Conservation (phyloP, 192 early-diverging fungal genomes). For the Piromyces sp. region DNA sequence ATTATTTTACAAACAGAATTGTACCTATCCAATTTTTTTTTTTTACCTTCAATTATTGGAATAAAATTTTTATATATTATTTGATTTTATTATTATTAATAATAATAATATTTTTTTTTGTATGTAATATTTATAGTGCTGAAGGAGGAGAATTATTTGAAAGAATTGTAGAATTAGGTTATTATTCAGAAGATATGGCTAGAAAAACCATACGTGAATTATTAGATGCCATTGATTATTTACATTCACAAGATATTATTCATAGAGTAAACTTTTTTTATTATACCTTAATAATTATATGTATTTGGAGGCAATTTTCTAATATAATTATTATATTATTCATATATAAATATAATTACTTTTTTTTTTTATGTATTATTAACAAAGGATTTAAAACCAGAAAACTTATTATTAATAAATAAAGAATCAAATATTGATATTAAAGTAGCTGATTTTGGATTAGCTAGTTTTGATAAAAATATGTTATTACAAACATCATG, state of each 20-base stretch:
- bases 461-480: not conserved
- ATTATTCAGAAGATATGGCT: conserved; percentile 56
- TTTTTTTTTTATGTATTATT: too few relatives aligned
- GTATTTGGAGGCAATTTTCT: too few relatives aligned
- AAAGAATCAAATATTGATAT: not conserved
- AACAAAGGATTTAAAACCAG: not conserved
- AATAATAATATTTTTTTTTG: too few relatives aligned
- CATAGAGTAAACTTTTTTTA: not conserved
- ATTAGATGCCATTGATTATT: not conserved
- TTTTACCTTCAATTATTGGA: too few relatives aligned
- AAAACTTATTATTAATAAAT: not conserved
- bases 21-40: not conserved
- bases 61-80: too few relatives aligned
- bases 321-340: too few relatives aligned
- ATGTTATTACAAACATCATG: not conserved
- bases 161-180: conserved; percentile 59
- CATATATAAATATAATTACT: too few relatives aligned
- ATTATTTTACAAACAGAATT: not conserved
- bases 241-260: not conserved
- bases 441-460: not conserved
- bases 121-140: not conserved
- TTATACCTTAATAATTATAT: too few relatives aligned
- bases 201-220: not conserved
- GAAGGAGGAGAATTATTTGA: conserved; percentile 54
- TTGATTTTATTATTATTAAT: too few relatives aligned